Conservation (phyloP, 2,329 filamentous ascomycete species). For the Botryotinia convoluta region DNA sequence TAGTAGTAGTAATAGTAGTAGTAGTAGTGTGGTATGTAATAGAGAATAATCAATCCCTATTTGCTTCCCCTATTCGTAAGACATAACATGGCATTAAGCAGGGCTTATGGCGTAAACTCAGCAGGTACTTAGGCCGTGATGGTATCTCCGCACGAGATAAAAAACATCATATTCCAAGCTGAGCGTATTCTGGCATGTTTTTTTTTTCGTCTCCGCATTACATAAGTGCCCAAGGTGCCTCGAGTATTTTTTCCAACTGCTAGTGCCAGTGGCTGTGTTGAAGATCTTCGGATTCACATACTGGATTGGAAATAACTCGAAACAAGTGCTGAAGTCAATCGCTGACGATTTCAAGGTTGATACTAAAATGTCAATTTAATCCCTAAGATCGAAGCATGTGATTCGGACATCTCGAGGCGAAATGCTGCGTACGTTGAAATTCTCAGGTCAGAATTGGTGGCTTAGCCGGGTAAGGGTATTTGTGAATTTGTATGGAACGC, state of each 20-base stretch:
- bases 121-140: not conserved
- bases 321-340: not conserved
- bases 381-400: not conserved
- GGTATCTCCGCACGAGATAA: not conserved
- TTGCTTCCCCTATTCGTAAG: slow-evolving; percentile 3
- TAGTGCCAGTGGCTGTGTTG: slow-evolving; percentile 18
- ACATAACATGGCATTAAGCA: slow-evolving; percentile 5
- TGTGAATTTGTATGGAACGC: not conserved
- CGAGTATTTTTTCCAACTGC: not conserved
- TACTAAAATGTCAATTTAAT: not conserved
- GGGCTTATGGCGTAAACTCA: not conserved
- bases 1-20: not conserved
- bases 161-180: not conserved
- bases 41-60: not conserved
- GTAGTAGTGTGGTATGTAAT: not conserved
- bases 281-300: not conserved
- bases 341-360: not conserved
- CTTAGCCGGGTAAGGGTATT: not conserved
- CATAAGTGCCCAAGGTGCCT: not conserved
- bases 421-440: not conserved
- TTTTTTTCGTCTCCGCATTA: too few relatives aligned
- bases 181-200: not conserved
- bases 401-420: not conserved
- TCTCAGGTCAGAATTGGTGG: not conserved
- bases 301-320: slow-evolving; percentile 2